Evolutionary conservation across 108 stramenopile genomes (phyloP), one percentile per base, ranked within the genome.

Genomic region (Chaetoceros muelleri): DNA sequence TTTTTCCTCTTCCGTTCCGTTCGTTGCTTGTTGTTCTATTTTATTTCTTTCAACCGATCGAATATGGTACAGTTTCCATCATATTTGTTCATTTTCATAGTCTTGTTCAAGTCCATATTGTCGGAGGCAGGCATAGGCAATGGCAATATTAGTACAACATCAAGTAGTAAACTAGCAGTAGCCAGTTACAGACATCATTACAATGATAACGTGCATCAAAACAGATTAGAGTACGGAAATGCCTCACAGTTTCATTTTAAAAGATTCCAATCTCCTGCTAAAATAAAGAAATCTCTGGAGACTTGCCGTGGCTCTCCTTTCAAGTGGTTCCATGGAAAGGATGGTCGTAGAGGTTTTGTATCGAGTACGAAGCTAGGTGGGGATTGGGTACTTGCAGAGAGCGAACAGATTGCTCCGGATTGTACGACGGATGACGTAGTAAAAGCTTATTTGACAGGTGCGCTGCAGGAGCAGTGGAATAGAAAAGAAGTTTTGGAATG

Each of bases 361-460:
- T 67, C 64, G 22, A 63, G 55, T 13, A 78, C 76, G 28, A 61
- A 65, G 29, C 62, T 78, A 24, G 73, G 70, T 20, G 76, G 72
- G 21, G 73, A 78, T 64, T 78, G 66, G 62, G 76, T 78, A 7
- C 47, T 78, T 25, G 76, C 76, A 22, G 76, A 78, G 64, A 66
- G 64, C 26, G 58, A 70, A 20, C 76, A 78, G 54, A 57, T 74
- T 22, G 73, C 73, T 28, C 46, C 53, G 19, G 46, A 68, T 57
- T 78, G 76, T 34, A 62, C 40, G 0, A 46, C 73, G 3, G 47
- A 58, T 19, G 76, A 78, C 21, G 76, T 78, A 20, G 57, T 78
- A 0, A 45, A 50, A 8, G 76, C 70, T n/a, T 78, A 78, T 47
- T 64, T 78, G 10, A 65, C 73, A 23, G 73, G 69, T 26, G 27